Evolutionary conservation across 176 grass and related monocot species (phyloP).

Genomic region (Hsuehochloa calcarea): DNA sequence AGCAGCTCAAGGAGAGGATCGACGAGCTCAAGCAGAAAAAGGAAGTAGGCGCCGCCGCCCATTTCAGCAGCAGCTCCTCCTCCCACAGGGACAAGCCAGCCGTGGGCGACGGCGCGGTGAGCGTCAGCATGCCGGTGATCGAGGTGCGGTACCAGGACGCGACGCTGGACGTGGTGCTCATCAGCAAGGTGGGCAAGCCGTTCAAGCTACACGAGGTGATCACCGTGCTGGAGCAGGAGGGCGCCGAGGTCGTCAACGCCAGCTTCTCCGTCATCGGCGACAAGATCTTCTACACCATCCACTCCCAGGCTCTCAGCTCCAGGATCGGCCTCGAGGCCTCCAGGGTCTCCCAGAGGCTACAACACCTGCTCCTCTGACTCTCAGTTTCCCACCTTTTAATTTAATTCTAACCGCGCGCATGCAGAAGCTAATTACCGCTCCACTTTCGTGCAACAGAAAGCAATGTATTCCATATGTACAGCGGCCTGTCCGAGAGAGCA

Average conservation of each 20-base stretch:
- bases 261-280: slow-evolving; percentile 69
- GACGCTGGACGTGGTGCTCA: slow-evolving; percentile 70
- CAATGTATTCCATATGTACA: too few relatives aligned
- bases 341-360: slow-evolving; percentile 51
- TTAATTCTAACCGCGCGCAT: too few relatives aligned
- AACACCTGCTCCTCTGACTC: not conserved
- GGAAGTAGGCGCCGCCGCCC: not conserved
- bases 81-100: not conserved
- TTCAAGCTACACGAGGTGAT: slow-evolving; percentile 83
- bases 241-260: slow-evolving; percentile 73
- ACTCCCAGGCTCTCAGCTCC: slow-evolving; percentile 68
- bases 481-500: too few relatives aligned
- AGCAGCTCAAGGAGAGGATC: slow-evolving; percentile 48
- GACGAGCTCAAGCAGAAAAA: slow-evolving; percentile 46
- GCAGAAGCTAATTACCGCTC: too few relatives aligned
- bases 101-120: not conserved
- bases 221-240: slow-evolving; percentile 72
- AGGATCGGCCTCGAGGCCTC: slow-evolving; percentile 55
- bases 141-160: slow-evolving; percentile 59
- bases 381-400: not conserved
- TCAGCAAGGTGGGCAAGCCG: slow-evolving; percentile 35
- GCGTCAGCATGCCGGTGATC: slow-evolving; percentile 45
- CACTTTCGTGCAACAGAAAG: too few relatives aligned
- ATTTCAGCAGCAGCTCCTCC: not conserved
- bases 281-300: slow-evolving; percentile 82